Base-by-base conservation (phyloP, 1,139 yeast genomes). In the Suhomyces panamericanus region DNA sequence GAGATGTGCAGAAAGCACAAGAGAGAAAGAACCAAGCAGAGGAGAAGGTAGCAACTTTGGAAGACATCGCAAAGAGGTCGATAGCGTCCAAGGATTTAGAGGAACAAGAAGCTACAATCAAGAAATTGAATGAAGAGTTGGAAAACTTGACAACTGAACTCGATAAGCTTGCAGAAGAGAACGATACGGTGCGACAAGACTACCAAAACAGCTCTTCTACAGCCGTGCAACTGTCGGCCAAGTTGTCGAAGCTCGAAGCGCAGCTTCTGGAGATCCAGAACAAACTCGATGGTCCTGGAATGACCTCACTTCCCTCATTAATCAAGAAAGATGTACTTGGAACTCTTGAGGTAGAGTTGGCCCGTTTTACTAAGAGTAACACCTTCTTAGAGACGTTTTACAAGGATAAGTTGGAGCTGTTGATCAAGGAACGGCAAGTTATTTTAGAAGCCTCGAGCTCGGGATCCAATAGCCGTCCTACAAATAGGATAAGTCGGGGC, bases 121-220 rank as follows among this genome's bases (percentile, higher is more conserved):
- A 49, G 1, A 61, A 63, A 14, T 58, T 79, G 6, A 51, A 62
- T 36, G 54, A 56, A 32, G 71, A 69, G 48, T 51, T 70, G n/a
- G 44, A 41, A 1, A 54, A 50, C 4, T 55, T 74, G 17, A 53
- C 54, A 12, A 50, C 48, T 2, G 75, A 58, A 44, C 63, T 64
- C 42, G 54, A 57, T 1, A 58, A 58, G 29, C 55, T 69, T 22
- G 54, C 56, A 6, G 52, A 52, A 3, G 72, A 66, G 40, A 71
- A 73, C 47, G 84, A 80, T 28, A 42, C 51, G 0, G 55, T 75
- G 8, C 65, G 89, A 47, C 51, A 52, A 2, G 57, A 70, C 37
- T 85, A 85, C 56, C 90, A 83, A 59, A 54, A 58, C 6, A 64
- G 66, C 27, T 82, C 88, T 0, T 64, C 81, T 0, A 64, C 63